Evolutionary conservation across 2,329 filamentous ascomycete species (phyloP).

Genomic region (Coniochaeta sp.): DNA sequence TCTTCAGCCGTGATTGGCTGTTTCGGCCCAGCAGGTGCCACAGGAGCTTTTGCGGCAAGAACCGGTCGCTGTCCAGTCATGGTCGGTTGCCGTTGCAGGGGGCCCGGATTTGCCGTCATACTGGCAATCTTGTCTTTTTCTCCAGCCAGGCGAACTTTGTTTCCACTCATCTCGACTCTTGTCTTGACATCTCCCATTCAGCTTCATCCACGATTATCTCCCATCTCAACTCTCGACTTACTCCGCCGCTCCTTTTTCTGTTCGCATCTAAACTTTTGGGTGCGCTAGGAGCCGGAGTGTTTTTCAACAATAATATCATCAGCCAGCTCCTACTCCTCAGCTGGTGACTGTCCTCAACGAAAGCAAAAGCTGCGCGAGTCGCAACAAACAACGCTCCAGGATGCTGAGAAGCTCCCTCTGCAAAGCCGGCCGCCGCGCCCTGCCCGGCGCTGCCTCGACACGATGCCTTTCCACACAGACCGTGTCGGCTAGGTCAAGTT

Average conservation of each 20-base stretch:
- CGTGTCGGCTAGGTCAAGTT: constrained; percentile 31
- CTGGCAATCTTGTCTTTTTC: constrained; percentile 1
- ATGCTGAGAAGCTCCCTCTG: constrained; percentile 69
- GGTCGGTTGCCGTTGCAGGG: background rate
- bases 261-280: background rate
- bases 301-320: background rate
- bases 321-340: background rate
- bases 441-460: constrained; percentile 19
- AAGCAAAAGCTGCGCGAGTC: constrained; percentile 1
- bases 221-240: background rate
- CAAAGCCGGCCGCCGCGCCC: constrained; percentile 56
- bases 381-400: constrained; percentile 21
- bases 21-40: background rate
- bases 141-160: background rate
- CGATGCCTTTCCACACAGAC: constrained; percentile 34
- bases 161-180: too few species aligned
- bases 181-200: background rate
- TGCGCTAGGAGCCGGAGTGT: background rate
- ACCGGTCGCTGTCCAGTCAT: background rate
- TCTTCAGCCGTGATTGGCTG: background rate
- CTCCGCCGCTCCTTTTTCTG: constrained; percentile 6
- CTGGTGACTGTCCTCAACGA: constrained; percentile 1
- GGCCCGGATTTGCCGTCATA: constrained; percentile 1
- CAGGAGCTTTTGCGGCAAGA: background rate
- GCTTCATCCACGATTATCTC: background rate